Conservation (phyloP, 768 basidiomycete genomes). For the Trametes punicea region DNA sequence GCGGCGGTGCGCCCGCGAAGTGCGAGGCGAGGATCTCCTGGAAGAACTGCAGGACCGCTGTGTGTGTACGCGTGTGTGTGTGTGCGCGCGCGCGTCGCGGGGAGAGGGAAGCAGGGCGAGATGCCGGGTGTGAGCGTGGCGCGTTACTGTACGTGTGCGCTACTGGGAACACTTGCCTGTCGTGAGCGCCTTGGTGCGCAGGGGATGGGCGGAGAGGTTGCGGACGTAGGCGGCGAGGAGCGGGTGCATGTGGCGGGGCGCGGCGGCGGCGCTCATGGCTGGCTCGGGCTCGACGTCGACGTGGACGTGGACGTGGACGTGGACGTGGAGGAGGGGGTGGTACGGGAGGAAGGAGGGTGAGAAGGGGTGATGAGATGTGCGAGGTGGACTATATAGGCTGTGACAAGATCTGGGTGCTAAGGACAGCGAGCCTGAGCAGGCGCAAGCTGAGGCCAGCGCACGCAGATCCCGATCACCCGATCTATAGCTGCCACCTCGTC, state of each 20-base stretch:
- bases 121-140: background rate
- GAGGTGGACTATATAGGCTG: background rate
- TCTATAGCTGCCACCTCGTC: constrained; percentile 4
- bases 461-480: constrained; percentile 12
- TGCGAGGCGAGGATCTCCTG: constrained; percentile 82
- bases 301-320: background rate
- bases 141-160: background rate
- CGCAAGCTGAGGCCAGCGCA: background rate
- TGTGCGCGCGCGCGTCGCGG: background rate
- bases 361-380: background rate
- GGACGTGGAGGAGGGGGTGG: background rate
- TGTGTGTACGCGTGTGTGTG: no score
- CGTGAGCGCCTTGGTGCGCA: constrained; percentile 79
- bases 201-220: constrained; percentile 63
- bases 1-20: constrained; percentile 57
- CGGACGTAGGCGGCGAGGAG: constrained; percentile 68
- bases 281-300: background rate
- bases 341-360: background rate
- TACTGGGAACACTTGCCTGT: constrained; percentile 47
- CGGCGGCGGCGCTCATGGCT: constrained; percentile 23
- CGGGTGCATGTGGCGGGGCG: constrained; percentile 35
- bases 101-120: background rate
- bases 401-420: background rate
- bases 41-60: constrained; percentile 43
- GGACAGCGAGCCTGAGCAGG: background rate